These are phyloP conservation scores for Chromosphaera perkinsii DNA, from an alignment of 208 protist genomes.

Conservation along the genomic window DNA sequence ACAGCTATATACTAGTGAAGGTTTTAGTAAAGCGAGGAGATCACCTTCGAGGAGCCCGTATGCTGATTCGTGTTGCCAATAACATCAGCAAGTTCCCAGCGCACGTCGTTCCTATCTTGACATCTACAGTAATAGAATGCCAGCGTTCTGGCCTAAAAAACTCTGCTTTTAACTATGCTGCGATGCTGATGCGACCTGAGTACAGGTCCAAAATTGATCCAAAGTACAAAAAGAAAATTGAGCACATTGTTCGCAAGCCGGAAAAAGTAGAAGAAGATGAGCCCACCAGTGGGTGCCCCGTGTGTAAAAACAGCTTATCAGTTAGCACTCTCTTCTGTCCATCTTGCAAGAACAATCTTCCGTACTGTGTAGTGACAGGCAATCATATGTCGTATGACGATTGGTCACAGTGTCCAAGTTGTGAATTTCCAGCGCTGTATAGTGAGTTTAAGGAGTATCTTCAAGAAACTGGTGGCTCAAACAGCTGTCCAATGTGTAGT, in stretches of 20 bases:
- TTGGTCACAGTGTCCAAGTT: no score
- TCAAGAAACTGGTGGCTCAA: no score
- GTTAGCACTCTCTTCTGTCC: no score
- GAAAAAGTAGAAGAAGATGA: no score
- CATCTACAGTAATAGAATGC: slow-evolving; percentile 88
- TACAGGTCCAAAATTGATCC: slow-evolving; percentile 79
- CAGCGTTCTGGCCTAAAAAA: slow-evolving; percentile 68
- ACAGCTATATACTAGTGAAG: slow-evolving; percentile 81
- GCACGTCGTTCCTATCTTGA: slow-evolving; percentile 85
- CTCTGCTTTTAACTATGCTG: slow-evolving; percentile 88
- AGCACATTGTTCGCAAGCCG: slow-evolving; percentile 79
- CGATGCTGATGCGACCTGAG: slow-evolving; percentile 85
- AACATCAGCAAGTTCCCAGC: slow-evolving; percentile 87
- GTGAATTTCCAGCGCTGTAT: no score
- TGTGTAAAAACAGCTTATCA: no score
- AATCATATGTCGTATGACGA: no score
- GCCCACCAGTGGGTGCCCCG: no score
- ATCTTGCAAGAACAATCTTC: no score
- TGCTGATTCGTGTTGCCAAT: slow-evolving; percentile 86
- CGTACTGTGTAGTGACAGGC: no score
- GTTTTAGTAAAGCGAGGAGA: slow-evolving; percentile 47
- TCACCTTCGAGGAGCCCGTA: slow-evolving; percentile 76
- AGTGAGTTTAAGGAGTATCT: no score
- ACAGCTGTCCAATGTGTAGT: no score
- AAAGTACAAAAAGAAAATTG: slow-evolving; percentile 88